Evolutionary conservation across 495 filamentous ascomycete species (phyloP), one percentile per base, ranked within the genome.

Genomic region (Penicillium bovifimosum): DNA sequence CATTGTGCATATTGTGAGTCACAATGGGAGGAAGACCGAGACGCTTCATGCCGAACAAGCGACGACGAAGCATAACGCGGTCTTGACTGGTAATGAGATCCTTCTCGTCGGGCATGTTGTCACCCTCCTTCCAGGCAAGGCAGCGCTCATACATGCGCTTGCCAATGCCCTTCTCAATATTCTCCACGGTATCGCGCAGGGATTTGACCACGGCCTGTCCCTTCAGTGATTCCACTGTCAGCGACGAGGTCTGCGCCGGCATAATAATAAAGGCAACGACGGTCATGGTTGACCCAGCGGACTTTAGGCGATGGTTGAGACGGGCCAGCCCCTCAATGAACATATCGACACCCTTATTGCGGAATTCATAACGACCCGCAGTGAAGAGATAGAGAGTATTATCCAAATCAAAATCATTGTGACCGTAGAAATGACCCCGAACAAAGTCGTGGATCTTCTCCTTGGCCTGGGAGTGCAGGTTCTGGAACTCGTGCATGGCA

Each of bases 181-280:
- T 82, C 55, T 90, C 84, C 47, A 96, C 85, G 0, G 92, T 96
- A 56, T 98, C 93, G 27, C 88, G 82, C 40, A 98, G 79, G 7
- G 91, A 96, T 69, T 98, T 98, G 69, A 98, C 90, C 11, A 95
- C 90, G 1, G 93, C 93, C 66, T 98, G 93, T 45, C 93, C 93
- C 70, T 96, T 96, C 47, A 98, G 78, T 6, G 93, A 87, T 72
- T 98, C 93, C 11, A 98, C 93, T 0, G 95, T 95, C 46, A 98
- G 74, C 0, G 93, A 96, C 7, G 89, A 85, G n/a, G 93, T 96
- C 69, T 97, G 90, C 3, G 93, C 93, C 5, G 95, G 95, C 91
- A 97, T 95, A 66, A 98, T 96, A 63, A 98, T 87, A 65, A 98
- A 98, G 13, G 93, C 91, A n/a, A 98, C 95, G 17, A 98, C 87